phyloP scores from a whole-genome alignment of 129 eudicot genomes.

The Lactuca saligna region DNA sequence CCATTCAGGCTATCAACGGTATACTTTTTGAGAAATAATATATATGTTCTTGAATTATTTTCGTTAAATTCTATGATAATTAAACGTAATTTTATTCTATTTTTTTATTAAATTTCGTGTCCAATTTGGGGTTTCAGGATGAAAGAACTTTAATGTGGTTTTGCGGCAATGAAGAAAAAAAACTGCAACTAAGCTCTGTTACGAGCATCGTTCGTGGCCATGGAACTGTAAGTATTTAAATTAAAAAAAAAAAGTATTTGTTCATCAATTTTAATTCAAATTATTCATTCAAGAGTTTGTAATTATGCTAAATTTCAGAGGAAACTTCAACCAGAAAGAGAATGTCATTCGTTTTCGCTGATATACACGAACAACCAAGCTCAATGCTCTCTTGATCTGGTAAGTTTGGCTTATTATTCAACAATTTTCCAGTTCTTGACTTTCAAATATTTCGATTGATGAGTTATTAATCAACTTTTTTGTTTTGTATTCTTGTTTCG shows the following conservation, averaged over 20 bases:
- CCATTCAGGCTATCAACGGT: slow-evolving; percentile 63
- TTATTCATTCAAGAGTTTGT: neutral
- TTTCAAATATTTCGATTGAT: neutral
- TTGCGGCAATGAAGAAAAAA: slow-evolving; percentile 56
- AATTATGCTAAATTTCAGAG: slow-evolving; percentile 33
- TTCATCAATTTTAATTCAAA: neutral
- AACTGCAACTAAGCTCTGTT: slow-evolving; percentile 48
- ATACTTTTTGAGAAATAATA: slow-evolving; percentile 19
- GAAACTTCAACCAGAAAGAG: slow-evolving; percentile 54
- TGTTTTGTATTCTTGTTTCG: neutral
- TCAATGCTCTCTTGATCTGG: slow-evolving; percentile 61
- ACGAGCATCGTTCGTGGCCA: slow-evolving; percentile 51
- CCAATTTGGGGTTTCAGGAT: slow-evolving; percentile 39
- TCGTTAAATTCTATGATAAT: neutral
- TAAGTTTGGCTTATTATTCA: slow-evolving; percentile 22
- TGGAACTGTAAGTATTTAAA: slow-evolving; percentile 38
- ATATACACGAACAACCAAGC: slow-evolving; percentile 40
- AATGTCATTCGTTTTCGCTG: slow-evolving; percentile 54
- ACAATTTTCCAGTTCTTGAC: neutral
- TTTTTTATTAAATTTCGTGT: neutral
- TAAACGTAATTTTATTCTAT: neutral
- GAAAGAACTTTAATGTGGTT: slow-evolving; percentile 62
- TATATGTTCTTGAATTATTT: neutral
- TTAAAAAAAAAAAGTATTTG: neutral
- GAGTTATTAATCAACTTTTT: neutral